Evolutionary conservation across 495 filamentous ascomycete genomes (phyloP).

Genomic region (Pseudoneurospora amorphoporcata): DNA sequence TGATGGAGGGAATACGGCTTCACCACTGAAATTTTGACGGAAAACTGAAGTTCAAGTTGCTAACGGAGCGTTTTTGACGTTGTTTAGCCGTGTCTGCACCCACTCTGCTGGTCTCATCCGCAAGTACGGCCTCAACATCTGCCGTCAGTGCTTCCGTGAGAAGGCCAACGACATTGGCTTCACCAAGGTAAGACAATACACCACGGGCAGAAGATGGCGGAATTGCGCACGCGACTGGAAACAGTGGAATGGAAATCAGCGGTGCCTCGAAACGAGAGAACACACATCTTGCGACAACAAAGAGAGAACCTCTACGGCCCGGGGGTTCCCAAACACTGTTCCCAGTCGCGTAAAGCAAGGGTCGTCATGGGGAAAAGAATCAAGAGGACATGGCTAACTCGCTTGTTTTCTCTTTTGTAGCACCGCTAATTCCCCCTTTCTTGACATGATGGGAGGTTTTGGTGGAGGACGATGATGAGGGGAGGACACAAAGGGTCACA

Average conservation of each 20-base stretch:
- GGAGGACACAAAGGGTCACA: not conserved
- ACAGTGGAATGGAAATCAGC: not conserved
- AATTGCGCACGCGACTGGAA: not conserved
- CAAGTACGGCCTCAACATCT: constrained; percentile 99
- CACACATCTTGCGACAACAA: not conserved
- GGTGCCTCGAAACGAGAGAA: not conserved
- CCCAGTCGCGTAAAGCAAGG: not conserved
- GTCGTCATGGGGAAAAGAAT: not conserved
- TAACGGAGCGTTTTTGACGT: constrained; percentile 6
- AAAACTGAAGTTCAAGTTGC: constrained; percentile 7
- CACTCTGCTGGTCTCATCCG: constrained; percentile 93
- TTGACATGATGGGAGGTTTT: not conserved
- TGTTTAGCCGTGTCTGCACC: constrained; percentile 81
- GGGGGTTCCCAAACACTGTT: not conserved
- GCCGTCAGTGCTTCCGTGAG: constrained; percentile 99
- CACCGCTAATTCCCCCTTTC: constrained; percentile 20
- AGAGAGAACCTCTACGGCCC: not conserved
- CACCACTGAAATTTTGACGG: constrained; percentile 4
- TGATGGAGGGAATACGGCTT: not conserved
- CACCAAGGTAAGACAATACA: constrained; percentile 63
- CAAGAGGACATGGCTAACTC: constrained; percentile 3
- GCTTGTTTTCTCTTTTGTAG: constrained; percentile 1
- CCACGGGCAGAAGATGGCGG: not conserved
- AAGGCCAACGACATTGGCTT: constrained; percentile 94
- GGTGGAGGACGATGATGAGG: constrained; percentile 1